Conservation (phyloP, 441 rosid genomes). For the Pelargonium fulgidum region DNA sequence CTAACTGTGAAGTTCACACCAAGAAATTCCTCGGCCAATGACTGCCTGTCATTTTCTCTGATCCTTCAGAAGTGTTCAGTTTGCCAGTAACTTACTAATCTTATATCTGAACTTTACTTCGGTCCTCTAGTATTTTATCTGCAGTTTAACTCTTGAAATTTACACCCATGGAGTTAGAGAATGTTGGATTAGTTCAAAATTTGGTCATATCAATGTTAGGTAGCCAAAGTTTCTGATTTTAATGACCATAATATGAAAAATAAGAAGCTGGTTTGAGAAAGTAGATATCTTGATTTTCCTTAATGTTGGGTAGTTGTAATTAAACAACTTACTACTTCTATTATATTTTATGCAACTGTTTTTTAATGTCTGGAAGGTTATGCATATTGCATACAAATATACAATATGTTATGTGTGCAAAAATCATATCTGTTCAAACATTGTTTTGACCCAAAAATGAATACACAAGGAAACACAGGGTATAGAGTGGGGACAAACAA, state of each 20-base stretch:
- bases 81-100: background rate
- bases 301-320: background rate
- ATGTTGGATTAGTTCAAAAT: no score
- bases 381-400: no score
- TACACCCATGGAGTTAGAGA: background rate
- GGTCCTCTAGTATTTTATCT: background rate
- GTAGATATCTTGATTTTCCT: no score
- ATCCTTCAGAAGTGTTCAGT: no score
- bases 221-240: no score
- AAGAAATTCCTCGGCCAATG: background rate
- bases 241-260: no score
- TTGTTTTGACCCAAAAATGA: background rate
- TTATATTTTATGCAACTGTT: background rate
- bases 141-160: background rate
- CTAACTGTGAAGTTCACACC: background rate
- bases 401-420: no score
- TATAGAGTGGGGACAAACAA: background rate
- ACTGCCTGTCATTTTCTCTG: no score
- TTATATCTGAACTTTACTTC: background rate
- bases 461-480: background rate
- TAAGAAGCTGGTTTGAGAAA: no score
- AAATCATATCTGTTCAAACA: no score
- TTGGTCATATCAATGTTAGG: no score
- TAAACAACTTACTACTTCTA: background rate
- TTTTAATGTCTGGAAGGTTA: background rate